phyloP scores from a whole-genome alignment of 148 eudicot genomes.

The Polygonum aviculare region DNA sequence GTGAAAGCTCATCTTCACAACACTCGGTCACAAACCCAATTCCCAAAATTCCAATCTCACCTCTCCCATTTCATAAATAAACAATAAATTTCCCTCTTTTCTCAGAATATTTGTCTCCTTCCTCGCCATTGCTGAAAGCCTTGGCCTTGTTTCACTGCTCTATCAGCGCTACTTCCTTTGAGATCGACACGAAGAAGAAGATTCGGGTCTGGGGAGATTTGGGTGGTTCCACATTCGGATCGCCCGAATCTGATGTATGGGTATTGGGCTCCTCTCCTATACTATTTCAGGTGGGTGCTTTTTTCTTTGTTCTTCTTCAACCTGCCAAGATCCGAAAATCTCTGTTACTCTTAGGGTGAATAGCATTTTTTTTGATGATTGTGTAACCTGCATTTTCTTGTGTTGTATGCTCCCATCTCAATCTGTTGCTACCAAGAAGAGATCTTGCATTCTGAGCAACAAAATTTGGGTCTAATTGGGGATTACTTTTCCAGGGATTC shows the following conservation, averaged over 20 bases:
- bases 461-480: background rate
- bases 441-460: background rate
- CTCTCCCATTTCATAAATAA: background rate
- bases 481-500: background rate
- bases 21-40: background rate
- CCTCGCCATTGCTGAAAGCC: background rate
- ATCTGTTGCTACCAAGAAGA: background rate
- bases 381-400: background rate
- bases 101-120: background rate
- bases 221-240: constrained; percentile 5
- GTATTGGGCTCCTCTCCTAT: background rate
- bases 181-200: background rate
- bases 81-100: background rate
- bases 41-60: background rate
- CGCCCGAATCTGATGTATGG: background rate
- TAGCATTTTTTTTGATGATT: background rate
- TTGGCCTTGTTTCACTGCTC: background rate
- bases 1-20: background rate
- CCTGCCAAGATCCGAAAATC: constrained; percentile 7
- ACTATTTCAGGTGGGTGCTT: constrained; percentile 1
- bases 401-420: background rate
- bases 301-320: background rate
- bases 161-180: background rate
- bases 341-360: background rate
- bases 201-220: background rate